Evolutionary conservation across 768 basidiomycete species (phyloP), one percentile per base, ranked within the genome.

Genomic region (Psilocybe azurescens): DNA sequence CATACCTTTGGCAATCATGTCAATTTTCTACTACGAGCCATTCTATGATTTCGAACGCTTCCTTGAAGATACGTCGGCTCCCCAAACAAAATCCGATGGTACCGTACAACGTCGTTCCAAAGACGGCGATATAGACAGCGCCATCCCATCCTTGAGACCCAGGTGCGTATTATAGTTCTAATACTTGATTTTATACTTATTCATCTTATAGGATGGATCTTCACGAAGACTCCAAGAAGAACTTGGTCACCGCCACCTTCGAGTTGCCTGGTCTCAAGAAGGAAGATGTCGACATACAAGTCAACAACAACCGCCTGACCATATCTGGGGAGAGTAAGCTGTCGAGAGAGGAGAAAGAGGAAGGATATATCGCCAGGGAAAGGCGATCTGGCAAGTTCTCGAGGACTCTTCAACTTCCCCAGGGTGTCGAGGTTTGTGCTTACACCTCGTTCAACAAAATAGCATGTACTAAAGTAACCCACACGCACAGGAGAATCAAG

Each of bases 211-310:
- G 85, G 67, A 82, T 87, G 80, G 83, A 88, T 64, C 70, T 88
- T 3, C 81, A 83, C 67, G 85, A 88, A 63, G 72, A 85, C 63
- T 30, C 67, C 0, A 74, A 79, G 14, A 72, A 66, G 36, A 85
- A 86, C 69, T 71, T 75, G 2, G 81, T 88, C 33, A 84, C 81
- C 3, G 86, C 85, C 28, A 74, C 78, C 3, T 86, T 89, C 66
- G 87, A 89, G 66, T 74, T 89, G 9, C 86, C 87, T 3, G 85
- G 86, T 18, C 30, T 88, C 51, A 79, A 79, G 68, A 81, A 83
- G 46, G 81, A 86, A 50, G 77, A 87, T 64, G 77, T 88, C 47
- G 70, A 74, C 50, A 82, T 89, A 58, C 84, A 86, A 65, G 68
- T 87, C 29, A 78, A 80, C 65, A 78, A 85, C 60, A 79, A 82